phyloP scores from a whole-genome alignment of 225 moss, liverwort and hornwort species.

The Climacium dendroides region DNA sequence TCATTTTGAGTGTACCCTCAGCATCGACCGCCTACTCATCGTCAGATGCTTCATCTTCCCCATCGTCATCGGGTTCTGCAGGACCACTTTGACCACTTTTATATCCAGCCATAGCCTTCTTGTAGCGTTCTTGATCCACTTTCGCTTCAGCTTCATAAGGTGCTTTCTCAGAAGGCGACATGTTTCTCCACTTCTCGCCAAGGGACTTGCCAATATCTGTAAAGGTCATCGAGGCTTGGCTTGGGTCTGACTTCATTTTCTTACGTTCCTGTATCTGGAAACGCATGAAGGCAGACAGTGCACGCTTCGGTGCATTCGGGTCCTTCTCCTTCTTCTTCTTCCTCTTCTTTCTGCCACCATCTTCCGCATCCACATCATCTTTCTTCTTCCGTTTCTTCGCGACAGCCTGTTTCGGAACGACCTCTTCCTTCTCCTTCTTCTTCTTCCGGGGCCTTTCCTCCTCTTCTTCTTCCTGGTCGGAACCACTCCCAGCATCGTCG shows the following conservation, averaged over 20 bases:
- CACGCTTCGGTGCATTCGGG: slow-evolving; percentile 79
- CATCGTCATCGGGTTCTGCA: slow-evolving; percentile 35
- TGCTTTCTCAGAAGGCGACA: slow-evolving; percentile 68
- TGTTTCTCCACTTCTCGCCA: slow-evolving; percentile 93
- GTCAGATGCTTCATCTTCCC: slow-evolving; percentile 55
- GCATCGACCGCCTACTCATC: slow-evolving; percentile 34
- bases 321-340: slow-evolving; percentile 87
- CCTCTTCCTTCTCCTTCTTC: slow-evolving; percentile 59
- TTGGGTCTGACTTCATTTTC: slow-evolving; percentile 68
- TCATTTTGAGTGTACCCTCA: background rate
- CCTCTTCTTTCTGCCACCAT: slow-evolving; percentile 64
- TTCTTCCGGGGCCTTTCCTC: slow-evolving; percentile 73
- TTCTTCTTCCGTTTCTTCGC: slow-evolving; percentile 77
- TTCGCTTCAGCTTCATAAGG: slow-evolving; percentile 68
- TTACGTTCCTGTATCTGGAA: slow-evolving; percentile 71
- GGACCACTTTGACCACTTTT: slow-evolving; percentile 41
- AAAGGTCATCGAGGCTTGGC: slow-evolving; percentile 38
- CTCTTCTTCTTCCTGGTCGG: slow-evolving; percentile 59
- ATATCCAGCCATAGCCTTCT: slow-evolving; percentile 70
- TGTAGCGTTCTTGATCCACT: slow-evolving; percentile 73
- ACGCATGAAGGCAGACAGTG: slow-evolving; percentile 69
- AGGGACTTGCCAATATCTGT: slow-evolving; percentile 47
- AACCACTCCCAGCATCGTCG: slow-evolving; percentile 51
- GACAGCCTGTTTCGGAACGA: slow-evolving; percentile 25
- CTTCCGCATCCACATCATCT: slow-evolving; percentile 63